These are phyloP conservation scores for Trichoderma reesei DNA, from an alignment of 495 filamentous ascomycete species.

Conservation along the genomic window DNA sequence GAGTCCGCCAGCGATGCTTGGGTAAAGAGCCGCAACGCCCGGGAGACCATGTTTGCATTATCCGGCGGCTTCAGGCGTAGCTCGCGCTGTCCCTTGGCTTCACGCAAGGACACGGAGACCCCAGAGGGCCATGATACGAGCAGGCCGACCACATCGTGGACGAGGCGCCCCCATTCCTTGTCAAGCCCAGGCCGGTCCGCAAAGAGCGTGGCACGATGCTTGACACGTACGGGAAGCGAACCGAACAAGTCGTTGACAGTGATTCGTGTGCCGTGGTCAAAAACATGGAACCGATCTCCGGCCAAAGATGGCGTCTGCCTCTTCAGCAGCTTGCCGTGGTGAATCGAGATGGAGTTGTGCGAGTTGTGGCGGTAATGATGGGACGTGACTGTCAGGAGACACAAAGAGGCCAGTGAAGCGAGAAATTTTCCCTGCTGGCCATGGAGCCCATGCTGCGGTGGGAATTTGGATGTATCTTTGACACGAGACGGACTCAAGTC, in stretches of 20 bases:
- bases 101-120: conserved; percentile 36
- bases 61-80: conserved; percentile 14
- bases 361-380: conserved; percentile 52
- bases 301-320: conserved; percentile 55
- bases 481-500: neutral
- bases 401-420: conserved; percentile 65
- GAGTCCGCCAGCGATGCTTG: conserved; percentile 54
- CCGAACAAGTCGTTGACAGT: conserved; percentile 83
- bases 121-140: conserved; percentile 52
- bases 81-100: conserved; percentile 18
- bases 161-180: conserved; percentile 59
- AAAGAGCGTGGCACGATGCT: conserved; percentile 53
- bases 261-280: conserved; percentile 66
- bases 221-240: conserved; percentile 93
- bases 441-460: conserved; percentile 36
- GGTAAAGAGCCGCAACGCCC: conserved; percentile 45
- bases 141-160: conserved; percentile 47
- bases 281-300: conserved; percentile 46
- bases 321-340: conserved; percentile 59
- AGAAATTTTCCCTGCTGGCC: conserved; percentile 69
- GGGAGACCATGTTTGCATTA: neutral
- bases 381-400: conserved; percentile 70
- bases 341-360: conserved; percentile 61
- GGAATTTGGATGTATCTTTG: conserved; percentile 70
- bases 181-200: conserved; percentile 39